These are phyloP conservation scores for Fusarium austroafricanum DNA, from an alignment of 2,329 filamentous ascomycete species.

Conservation along the genomic window DNA sequence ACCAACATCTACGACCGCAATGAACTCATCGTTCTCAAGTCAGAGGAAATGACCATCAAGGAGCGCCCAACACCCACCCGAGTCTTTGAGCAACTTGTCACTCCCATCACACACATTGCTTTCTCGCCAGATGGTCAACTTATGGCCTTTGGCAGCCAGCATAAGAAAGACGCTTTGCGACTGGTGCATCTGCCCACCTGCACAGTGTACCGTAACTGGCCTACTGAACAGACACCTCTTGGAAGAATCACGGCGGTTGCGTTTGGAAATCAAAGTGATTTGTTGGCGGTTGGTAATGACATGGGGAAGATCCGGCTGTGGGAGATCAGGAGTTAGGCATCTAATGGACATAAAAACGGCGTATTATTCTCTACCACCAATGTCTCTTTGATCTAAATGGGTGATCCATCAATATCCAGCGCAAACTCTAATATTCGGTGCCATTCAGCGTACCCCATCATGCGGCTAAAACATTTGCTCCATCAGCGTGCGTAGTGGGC, in stretches of 20 bases:
- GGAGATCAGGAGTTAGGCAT: constrained; percentile 78
- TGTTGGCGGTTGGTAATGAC: constrained; percentile 90
- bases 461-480: constrained; percentile 1
- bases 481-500: constrained; percentile 50
- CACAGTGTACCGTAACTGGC: constrained; percentile 97
- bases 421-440: not conserved
- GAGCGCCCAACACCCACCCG: constrained; percentile 77
- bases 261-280: constrained; percentile 72
- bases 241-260: constrained; percentile 83
- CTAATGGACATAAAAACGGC: constrained; percentile 39
- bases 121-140: constrained; percentile 94
- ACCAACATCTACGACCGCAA: constrained; percentile 93
- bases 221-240: constrained; percentile 87
- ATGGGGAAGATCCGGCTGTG: constrained; percentile 88
- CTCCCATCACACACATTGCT: constrained; percentile 79
- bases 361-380: constrained; percentile 23
- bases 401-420: not conserved
- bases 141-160: constrained; percentile 84
- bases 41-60: constrained; percentile 65
- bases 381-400: not conserved
- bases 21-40: constrained; percentile 63
- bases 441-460: not conserved
- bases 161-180: constrained; percentile 88
- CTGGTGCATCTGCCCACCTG: constrained; percentile 91
- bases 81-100: constrained; percentile 86